These are phyloP conservation scores for Solanum chaucha DNA, from an alignment of 257 asterid species.

Conservation along the genomic window DNA sequence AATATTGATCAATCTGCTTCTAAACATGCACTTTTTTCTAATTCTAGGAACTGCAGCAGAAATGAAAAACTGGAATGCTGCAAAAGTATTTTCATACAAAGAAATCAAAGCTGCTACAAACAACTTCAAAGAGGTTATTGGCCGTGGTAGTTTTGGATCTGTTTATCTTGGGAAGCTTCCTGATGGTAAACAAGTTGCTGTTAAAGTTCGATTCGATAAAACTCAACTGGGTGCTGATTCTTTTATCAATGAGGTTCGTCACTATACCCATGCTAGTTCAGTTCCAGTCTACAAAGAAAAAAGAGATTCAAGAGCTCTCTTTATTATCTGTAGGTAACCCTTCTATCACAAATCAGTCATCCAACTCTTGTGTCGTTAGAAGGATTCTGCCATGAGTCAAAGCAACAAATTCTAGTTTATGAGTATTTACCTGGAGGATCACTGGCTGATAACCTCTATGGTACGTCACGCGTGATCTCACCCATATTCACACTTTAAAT, in stretches of 20 bases:
- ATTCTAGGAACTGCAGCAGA: slow-evolving; percentile 32
- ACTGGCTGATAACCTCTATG: slow-evolving; percentile 76
- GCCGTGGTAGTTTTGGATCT: slow-evolving; percentile 90
- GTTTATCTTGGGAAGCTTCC: slow-evolving; percentile 72
- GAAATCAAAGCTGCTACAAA: slow-evolving; percentile 74
- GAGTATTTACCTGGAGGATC: slow-evolving; percentile 85
- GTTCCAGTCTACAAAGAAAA: background rate
- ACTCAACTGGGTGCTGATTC: slow-evolving; percentile 84
- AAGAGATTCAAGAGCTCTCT: background rate
- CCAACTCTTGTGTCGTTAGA: slow-evolving; percentile 70
- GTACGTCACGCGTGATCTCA: slow-evolving; percentile 18
- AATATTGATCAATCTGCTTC: background rate
- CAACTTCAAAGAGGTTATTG: slow-evolving; percentile 72
- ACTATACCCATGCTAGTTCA: background rate
- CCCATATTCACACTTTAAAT: background rate
- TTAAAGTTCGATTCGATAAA: slow-evolving; percentile 80
- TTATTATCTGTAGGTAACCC: slow-evolving; percentile 47
- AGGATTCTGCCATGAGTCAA: slow-evolving; percentile 84
- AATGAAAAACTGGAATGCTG: slow-evolving; percentile 51
- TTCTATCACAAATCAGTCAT: slow-evolving; percentile 69
- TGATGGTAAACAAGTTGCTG: slow-evolving; percentile 70
- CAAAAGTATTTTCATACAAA: slow-evolving; percentile 58
- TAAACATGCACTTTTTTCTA: background rate
- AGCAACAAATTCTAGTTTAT: slow-evolving; percentile 86
- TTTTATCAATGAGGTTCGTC: slow-evolving; percentile 73